phyloP scores from a whole-genome alignment of 2,329 filamentous ascomycete species.

The Colletotrichum coccodes region DNA sequence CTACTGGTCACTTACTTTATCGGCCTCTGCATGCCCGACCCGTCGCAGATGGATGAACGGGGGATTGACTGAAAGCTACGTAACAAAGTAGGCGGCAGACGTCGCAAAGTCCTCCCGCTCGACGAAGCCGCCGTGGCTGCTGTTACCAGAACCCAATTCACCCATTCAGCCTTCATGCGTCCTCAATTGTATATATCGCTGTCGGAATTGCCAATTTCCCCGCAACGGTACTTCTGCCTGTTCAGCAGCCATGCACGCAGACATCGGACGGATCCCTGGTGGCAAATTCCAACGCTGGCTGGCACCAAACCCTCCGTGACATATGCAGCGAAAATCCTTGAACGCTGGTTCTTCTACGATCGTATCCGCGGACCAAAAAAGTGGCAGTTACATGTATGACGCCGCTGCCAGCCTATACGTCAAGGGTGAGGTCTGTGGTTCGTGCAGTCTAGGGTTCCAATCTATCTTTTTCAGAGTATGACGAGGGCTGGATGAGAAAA shows the following conservation, averaged over 20 bases:
- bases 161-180: not conserved
- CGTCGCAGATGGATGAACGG: not conserved
- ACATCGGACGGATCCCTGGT: constrained; percentile 21
- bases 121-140: not conserved
- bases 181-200: not conserved
- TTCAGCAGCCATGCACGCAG: constrained; percentile 2
- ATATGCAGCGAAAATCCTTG: constrained; percentile 16
- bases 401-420: constrained; percentile 19
- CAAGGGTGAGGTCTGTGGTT: constrained; percentile 1
- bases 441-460: constrained; percentile 5
- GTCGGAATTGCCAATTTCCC: not conserved
- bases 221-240: not conserved
- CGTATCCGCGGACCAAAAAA: not conserved
- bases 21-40: not conserved
- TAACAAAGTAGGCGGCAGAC: not conserved
- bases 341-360: not conserved
- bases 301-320: constrained; percentile 9
- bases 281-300: constrained; percentile 19
- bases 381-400: constrained; percentile 31
- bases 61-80: not conserved
- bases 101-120: not conserved
- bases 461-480: constrained; percentile 2
- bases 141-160: not conserved
- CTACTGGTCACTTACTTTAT: not conserved
- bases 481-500: constrained; percentile 1